phyloP scores from a whole-genome alignment of 2,329 filamentous ascomycete species.

The Cryphonectria radicalis region DNA sequence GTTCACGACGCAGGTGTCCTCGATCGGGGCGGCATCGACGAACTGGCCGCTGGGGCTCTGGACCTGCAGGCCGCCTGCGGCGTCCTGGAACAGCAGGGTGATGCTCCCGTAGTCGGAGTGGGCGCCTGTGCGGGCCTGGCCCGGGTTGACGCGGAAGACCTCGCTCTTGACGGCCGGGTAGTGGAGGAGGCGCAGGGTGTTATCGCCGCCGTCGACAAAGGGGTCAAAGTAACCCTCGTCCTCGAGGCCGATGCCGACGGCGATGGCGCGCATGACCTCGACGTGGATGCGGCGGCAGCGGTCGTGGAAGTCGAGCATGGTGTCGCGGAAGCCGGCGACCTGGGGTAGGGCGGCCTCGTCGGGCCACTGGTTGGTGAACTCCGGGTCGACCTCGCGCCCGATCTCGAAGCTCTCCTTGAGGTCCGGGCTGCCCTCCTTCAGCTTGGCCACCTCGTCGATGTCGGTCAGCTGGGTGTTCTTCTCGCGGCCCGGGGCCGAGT shows the following conservation, averaged over 20 bases:
- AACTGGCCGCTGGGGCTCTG: slow-evolving; percentile 76
- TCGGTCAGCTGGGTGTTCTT: slow-evolving; percentile 67
- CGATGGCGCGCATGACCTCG: slow-evolving; percentile 82
- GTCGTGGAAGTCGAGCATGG: slow-evolving; percentile 77
- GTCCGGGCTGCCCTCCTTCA: slow-evolving; percentile 63
- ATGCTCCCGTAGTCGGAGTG: slow-evolving; percentile 72
- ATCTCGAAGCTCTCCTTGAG: slow-evolving; percentile 71
- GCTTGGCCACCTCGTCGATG: slow-evolving; percentile 57
- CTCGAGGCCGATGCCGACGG: slow-evolving; percentile 76
- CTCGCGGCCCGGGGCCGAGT: slow-evolving; percentile 71
- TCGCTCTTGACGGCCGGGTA: slow-evolving; percentile 71
- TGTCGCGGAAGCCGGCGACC: slow-evolving; percentile 64
- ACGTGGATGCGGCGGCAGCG: slow-evolving; percentile 75
- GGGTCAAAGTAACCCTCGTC: slow-evolving; percentile 74
- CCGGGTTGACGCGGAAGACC: slow-evolving; percentile 68
- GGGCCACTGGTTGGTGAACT: slow-evolving; percentile 79
- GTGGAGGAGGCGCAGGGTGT: slow-evolving; percentile 74
- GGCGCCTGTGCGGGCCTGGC: slow-evolving; percentile 75
- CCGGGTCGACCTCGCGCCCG: slow-evolving; percentile 61
- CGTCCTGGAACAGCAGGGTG: slow-evolving; percentile 66
- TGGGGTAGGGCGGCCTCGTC: slow-evolving; percentile 49
- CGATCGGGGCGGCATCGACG: slow-evolving; percentile 81
- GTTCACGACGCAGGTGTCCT: slow-evolving; percentile 83
- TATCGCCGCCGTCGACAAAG: slow-evolving; percentile 72
- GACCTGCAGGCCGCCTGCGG: slow-evolving; percentile 59